Evolutionary conservation across 163 green algal genomes (phyloP).

Genomic region (Chlorella variabilis): DNA sequence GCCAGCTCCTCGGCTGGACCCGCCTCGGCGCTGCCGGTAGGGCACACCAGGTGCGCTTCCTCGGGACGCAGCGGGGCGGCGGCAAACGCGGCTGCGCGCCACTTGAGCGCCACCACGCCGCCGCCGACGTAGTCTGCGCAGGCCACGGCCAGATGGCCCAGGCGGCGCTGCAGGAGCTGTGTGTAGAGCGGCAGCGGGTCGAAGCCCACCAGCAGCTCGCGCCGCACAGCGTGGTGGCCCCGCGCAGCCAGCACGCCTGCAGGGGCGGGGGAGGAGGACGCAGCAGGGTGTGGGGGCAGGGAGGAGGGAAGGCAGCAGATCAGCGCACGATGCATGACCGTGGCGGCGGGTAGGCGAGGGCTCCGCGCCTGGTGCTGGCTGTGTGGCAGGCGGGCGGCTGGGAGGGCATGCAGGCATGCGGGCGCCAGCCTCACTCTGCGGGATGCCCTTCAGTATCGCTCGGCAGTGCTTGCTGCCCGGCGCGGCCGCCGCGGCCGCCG

Average conservation of each 20-base stretch:
- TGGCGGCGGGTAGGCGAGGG: too few species aligned
- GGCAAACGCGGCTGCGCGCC: slow-evolving; percentile 60
- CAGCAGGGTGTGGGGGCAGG: background rate
- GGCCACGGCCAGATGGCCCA: slow-evolving; percentile 64
- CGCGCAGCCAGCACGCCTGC: slow-evolving; percentile 52
- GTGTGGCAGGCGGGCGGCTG: too few species aligned
- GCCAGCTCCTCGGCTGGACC: background rate
- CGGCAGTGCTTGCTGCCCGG: slow-evolving; percentile 4
- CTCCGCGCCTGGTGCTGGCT: too few species aligned
- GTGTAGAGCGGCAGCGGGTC: slow-evolving; percentile 68
- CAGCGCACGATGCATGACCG: too few species aligned
- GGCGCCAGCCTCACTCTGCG: slow-evolving; percentile 18
- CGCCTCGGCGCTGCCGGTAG: background rate
- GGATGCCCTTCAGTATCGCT: slow-evolving; percentile 37
- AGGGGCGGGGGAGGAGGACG: background rate
- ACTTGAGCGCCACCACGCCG: slow-evolving; percentile 75
- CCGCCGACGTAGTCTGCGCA: slow-evolving; percentile 69
- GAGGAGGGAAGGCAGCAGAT: background rate
- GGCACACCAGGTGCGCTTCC: slow-evolving; percentile 5
- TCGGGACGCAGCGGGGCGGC: slow-evolving; percentile 34
- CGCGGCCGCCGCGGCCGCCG: background rate
- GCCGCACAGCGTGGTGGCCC: slow-evolving; percentile 47
- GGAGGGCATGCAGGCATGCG: too few species aligned
- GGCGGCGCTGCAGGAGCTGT: slow-evolving; percentile 53
- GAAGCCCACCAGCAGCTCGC: slow-evolving; percentile 85